Conservation (phyloP, 1,284 basidiomycete species). For the Grifola frondosa region DNA sequence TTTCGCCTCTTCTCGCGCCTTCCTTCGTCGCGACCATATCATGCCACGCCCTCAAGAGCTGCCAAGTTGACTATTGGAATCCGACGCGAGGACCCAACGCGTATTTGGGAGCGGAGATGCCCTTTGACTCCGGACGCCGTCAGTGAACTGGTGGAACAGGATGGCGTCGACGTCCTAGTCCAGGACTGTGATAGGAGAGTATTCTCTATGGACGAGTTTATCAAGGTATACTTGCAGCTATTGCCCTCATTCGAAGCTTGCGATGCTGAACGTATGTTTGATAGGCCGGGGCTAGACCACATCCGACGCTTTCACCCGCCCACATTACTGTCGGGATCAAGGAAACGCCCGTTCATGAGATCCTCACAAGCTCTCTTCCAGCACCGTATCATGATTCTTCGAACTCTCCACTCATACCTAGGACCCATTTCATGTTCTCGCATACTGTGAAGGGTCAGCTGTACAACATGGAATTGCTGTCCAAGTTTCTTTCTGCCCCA, state of each 20-base stretch:
- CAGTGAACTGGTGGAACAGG: conserved; percentile 51
- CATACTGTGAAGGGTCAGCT: conserved; percentile 86
- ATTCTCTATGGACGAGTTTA: conserved; percentile 64
- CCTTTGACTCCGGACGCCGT: conserved; percentile 81
- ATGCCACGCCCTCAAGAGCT: conserved; percentile 6
- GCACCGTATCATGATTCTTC: conserved; percentile 24
- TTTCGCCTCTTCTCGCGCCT: conserved; percentile 8
- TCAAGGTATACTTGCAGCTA: conserved; percentile 50
- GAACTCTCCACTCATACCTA: conserved; percentile 29
- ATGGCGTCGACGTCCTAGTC: conserved; percentile 67
- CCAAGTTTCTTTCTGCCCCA: conserved; percentile 53
- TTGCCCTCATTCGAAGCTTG: neutral
- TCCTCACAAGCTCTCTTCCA: conserved; percentile 50
- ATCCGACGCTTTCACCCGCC: conserved; percentile 57
- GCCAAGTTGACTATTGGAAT: conserved; percentile 54
- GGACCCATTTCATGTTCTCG: conserved; percentile 86
- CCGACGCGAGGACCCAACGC: conserved; percentile 73
- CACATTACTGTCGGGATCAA: conserved; percentile 87
- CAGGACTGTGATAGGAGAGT: conserved; percentile 77
- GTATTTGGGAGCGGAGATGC: conserved; percentile 87
- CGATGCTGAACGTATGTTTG: neutral
- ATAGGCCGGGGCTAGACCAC: conserved; percentile 76
- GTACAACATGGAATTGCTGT: conserved; percentile 81
- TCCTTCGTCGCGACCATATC: conserved; percentile 11
- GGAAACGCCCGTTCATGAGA: conserved; percentile 69